Percentiles rank a stretch among this genome's conserved stretches.
Conservation (phyloP, 352 stramenopile species). For the Globisporangium recalcitrans region DNA sequence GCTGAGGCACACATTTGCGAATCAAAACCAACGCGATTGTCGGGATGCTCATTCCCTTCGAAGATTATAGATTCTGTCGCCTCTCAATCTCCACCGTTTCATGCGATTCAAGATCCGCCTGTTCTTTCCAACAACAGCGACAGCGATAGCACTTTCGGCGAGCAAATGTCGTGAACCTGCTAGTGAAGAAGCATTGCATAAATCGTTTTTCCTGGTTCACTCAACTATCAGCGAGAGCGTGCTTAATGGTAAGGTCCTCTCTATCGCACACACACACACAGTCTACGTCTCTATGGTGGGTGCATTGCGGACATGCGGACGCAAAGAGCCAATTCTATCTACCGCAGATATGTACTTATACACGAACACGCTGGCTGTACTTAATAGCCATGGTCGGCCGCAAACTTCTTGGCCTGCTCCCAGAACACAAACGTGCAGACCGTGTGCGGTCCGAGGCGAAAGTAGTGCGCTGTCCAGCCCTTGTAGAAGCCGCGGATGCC, state of each 20-base stretch:
- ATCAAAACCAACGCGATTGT: too few species aligned
- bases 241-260: neutral
- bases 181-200: too few species aligned
- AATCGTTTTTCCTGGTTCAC: too few species aligned
- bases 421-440: constrained; percentile 87
- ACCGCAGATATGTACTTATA: neutral
- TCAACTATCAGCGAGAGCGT: too few species aligned
- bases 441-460: constrained; percentile 81
- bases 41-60: too few species aligned
- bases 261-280: neutral
- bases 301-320: neutral
- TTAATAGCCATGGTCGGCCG: constrained; percentile 60
- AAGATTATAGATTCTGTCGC: too few species aligned
- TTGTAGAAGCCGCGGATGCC: constrained; percentile 84
- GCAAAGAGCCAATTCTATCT: neutral
- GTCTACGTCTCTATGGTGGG: neutral
- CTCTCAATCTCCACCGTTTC: too few species aligned
- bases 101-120: too few species aligned
- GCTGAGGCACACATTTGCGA: too few species aligned
- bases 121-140: too few species aligned
- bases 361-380: neutral
- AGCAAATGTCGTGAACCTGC: too few species aligned
- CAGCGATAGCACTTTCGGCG: too few species aligned
- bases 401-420: constrained; percentile 78
- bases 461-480: constrained; percentile 83